phyloP scores from a whole-genome alignment of 805 yeast genomes.

The Saccharomycopsis schoenii region DNA sequence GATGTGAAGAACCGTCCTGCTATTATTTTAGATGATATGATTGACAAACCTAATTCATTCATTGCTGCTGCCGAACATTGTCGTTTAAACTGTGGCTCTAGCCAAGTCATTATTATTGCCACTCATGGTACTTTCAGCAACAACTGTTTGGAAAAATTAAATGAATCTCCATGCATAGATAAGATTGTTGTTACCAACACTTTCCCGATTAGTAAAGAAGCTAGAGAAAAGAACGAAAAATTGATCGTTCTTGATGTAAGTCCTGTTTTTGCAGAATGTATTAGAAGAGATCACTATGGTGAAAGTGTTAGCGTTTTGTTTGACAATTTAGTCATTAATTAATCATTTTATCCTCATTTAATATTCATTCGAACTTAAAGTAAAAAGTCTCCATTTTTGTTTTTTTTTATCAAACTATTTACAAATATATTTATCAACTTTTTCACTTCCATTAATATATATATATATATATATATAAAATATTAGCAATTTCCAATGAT shows the following conservation, averaged over 20 bases:
- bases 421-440: neutral
- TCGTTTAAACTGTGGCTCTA: conserved; percentile 93
- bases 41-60: conserved; percentile 88
- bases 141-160: conserved; percentile 71
- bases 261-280: conserved; percentile 94
- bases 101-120: conserved; percentile 78
- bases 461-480: neutral
- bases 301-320: conserved; percentile 90
- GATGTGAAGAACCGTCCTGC: conserved; percentile 90
- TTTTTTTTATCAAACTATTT: neutral
- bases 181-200: conserved; percentile 93
- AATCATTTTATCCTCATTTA: neutral
- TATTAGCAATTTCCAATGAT: no score
- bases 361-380: neutral
- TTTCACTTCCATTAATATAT: neutral
- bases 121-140: conserved; percentile 94
- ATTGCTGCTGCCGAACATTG: conserved; percentile 98
- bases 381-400: neutral
- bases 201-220: conserved; percentile 71
- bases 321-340: conserved; percentile 63
- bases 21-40: conserved; percentile 91
- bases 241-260: conserved; percentile 86
- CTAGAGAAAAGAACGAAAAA: conserved; percentile 50
- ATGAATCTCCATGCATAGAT: conserved; percentile 74
- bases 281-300: conserved; percentile 97